phyloP scores from a whole-genome alignment of 352 stramenopile genomes.

The Phytophthora megakarya region DNA sequence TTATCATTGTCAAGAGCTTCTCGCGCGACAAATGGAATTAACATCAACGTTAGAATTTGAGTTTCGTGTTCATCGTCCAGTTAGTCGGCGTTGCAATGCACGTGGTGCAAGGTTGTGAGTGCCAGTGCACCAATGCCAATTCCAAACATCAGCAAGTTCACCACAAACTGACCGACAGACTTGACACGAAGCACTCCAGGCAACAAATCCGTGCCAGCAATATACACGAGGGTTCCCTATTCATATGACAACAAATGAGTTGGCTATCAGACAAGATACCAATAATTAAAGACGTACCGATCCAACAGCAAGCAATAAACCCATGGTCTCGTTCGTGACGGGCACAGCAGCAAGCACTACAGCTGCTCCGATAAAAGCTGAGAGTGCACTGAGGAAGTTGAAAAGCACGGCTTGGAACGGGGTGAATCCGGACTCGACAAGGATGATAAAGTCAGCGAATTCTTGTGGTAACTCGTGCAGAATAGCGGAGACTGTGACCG shows the following conservation, averaged over 20 bases:
- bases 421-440: constrained; percentile 74
- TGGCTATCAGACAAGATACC: not conserved
- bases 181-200: constrained; percentile 54
- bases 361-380: constrained; percentile 72
- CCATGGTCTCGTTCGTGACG: constrained; percentile 66
- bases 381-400: constrained; percentile 85
- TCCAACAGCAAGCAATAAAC: constrained; percentile 73
- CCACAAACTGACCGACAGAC: constrained; percentile 45
- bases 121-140: constrained; percentile 76
- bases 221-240: constrained; percentile 65
- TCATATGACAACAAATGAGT: constrained; percentile 2
- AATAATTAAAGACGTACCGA: constrained; percentile 51
- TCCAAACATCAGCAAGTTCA: constrained; percentile 54
- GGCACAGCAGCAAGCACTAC: constrained; percentile 61
- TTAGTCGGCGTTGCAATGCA: constrained; percentile 75
- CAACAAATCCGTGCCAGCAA: constrained; percentile 71
- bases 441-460: constrained; percentile 86
- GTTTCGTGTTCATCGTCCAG: not conserved
- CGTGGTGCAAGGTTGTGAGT: constrained; percentile 85
- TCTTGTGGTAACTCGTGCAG: constrained; percentile 90
- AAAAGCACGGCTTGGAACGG: constrained; percentile 65
- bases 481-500: constrained; percentile 72
- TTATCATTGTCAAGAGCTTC: too few relatives aligned
- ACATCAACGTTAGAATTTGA: not conserved
- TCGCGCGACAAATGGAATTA: not conserved